Evolutionary conservation across 169 alveolate genomes (phyloP), one percentile per base, ranked within the genome.

Genomic region (Cyclospora cayetanensis): DNA sequence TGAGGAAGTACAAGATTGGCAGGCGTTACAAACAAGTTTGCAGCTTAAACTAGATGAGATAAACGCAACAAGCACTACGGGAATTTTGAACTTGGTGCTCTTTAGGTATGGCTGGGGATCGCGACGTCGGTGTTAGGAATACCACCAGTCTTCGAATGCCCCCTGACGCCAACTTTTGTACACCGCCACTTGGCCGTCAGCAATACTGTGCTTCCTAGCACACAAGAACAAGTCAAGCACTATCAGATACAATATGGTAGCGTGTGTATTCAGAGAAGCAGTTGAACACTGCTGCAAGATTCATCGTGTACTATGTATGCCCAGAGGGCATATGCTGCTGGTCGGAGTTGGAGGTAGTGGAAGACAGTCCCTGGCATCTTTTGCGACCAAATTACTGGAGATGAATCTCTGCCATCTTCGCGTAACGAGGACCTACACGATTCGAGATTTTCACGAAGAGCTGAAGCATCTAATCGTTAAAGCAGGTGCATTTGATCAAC

Each of bases 271-370:
- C 93, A 89, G 93, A 18, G 93, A 89, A 34, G 98, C 98, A 94
- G 98, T 98, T 94, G 99, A 97, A 94, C 99, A 98, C 94, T 93
- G 98, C 82, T 94, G 98, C 93, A 97, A 99, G 90, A 97, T 98
- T 83, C 96, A 98, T 63, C 95, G 99, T 85, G 95, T 98, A 68
- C 97, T 98, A 66, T 96, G 97, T 93, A 97, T 98, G 90, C 99
- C 99, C 70, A 95, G 96, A 86, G 99, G 99, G 43, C 97, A 97
- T 90, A 99, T 99, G 27, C 94, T 96, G 95, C 94, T 96, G 68
- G 99, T 97, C 63, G 99, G 99, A 55, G 99, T 98, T 11, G 99
- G 99, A 18, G 99, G 99, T 74, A 97, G 99, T 35, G 99, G 99
- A 53, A 97, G 98, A 91, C 97, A 98, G 94, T 96, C 99, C 43